Conservation (phyloP, 805 yeast species). For the Schwanniomyces yamadae region DNA sequence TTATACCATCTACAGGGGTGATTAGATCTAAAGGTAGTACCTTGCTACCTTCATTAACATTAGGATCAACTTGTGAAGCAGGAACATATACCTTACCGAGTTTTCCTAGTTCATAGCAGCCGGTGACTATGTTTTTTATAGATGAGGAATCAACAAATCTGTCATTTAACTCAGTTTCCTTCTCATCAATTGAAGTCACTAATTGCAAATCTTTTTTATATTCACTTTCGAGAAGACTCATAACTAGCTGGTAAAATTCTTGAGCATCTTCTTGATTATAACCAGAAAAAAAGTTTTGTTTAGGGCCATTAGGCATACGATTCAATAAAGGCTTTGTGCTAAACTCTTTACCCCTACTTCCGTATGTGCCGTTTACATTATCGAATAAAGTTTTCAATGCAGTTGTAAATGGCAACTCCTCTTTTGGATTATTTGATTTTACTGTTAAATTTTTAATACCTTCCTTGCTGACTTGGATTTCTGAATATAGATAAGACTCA, state of each 20-base stretch:
- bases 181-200: conserved; percentile 24
- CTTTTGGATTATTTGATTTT: conserved; percentile 19
- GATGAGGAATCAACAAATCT: conserved; percentile 21
- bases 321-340: conserved; percentile 60
- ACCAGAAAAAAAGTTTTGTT: conserved; percentile 72
- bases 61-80: conserved; percentile 75
- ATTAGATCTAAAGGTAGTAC: conserved; percentile 56
- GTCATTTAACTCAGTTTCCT: conserved; percentile 9
- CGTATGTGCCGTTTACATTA: conserved; percentile 57
- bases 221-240: conserved; percentile 65
- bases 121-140: conserved; percentile 28
- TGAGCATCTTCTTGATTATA: conserved; percentile 97
- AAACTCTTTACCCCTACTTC: conserved; percentile 54
- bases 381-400: conserved; percentile 52
- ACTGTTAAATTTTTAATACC: conserved; percentile 12
- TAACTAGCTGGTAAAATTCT: conserved; percentile 83
- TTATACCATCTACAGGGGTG: conserved; percentile 90
- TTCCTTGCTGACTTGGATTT: conserved; percentile 24
- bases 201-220: conserved; percentile 29
- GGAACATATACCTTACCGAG: conserved; percentile 70
- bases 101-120: conserved; percentile 51
- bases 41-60: conserved; percentile 43
- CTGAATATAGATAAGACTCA: conserved; percentile 35
- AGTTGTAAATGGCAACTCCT: conserved; percentile 47
- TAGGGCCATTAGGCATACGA: conserved; percentile 75